These are phyloP conservation scores for Phialemonium atrogriseum DNA, from an alignment of 2,329 filamentous ascomycete genomes.

Conservation along the genomic window DNA sequence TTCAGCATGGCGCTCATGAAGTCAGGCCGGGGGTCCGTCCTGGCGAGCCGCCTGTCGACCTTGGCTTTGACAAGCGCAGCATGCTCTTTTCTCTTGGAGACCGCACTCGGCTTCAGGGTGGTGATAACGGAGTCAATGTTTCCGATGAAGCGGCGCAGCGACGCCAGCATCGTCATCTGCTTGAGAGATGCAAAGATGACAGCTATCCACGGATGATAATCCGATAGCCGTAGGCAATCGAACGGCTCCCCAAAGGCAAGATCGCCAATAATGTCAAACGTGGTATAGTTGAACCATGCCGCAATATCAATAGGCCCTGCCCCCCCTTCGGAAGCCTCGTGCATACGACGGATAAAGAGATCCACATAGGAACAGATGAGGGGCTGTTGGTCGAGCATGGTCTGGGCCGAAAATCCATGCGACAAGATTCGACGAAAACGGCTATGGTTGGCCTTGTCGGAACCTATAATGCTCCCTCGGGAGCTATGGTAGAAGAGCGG, in stretches of 20 bases:
- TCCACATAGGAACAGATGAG: constrained; percentile 25
- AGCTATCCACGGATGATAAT: constrained; percentile 11
- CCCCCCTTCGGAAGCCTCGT: no score
- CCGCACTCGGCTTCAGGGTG: background rate
- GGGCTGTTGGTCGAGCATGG: constrained; percentile 27
- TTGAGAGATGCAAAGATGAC: background rate
- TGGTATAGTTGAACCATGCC: constrained; percentile 15
- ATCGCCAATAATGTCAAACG: constrained; percentile 13
- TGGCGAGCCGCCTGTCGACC: constrained; percentile 3
- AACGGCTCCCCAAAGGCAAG: constrained; percentile 12
- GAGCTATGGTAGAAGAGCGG: constrained; percentile 2
- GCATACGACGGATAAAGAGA: constrained; percentile 15
- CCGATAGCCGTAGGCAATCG: constrained; percentile 7
- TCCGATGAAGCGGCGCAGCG: constrained; percentile 13
- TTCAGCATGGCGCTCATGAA: constrained; percentile 12
- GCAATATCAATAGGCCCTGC: constrained; percentile 14
- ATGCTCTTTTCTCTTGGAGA: no score
- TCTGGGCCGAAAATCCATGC: constrained; percentile 24
- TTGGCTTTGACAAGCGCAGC: constrained; percentile 1
- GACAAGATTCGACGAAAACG: constrained; percentile 21
- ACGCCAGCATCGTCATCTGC: constrained; percentile 10
- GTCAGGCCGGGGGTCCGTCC: constrained; percentile 6
- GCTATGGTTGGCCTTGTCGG: constrained; percentile 18
- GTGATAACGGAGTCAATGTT: constrained; percentile 3
- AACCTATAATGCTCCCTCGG: constrained; percentile 14